Evolutionary conservation across 2,329 filamentous ascomycete genomes (phyloP), one percentile per base, ranked within the genome.

Genomic region (Colletotrichum sp.): DNA sequence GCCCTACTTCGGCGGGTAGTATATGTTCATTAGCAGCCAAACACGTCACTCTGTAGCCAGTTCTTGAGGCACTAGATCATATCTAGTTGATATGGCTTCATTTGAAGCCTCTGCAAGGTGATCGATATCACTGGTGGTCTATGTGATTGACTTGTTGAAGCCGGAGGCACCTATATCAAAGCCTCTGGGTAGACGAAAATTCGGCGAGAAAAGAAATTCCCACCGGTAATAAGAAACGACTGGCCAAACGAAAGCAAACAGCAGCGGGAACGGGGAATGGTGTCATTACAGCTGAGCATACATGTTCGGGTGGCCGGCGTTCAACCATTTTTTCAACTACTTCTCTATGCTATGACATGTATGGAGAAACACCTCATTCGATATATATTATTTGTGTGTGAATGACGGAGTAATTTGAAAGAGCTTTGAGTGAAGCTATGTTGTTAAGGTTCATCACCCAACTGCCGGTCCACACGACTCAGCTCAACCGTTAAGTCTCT

Each of bases 321-420:
- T 12, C 5, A 43, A 43, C 18, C 16, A 18, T 6, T 2, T 10
- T n/a, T n/a, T 6, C 38, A 43, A 0, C 38, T 12, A 43, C 38
- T 43, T n/a, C 38, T n/a, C 5, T 12, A 43, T 12, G 38, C 38
- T 43, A 43, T 43, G 38, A 6, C 5, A 43, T 5, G 18, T 8
- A 21, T 21, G 43, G 18, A 21, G 10, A 48, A 48, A 48, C n/a
- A n/a, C 10, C 43, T 48, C 43, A 13, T 48, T 21, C 18, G 8
- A 43, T 3, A 4, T n/a, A n/a, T n/a, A 2, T 8, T 13, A n/a
- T 8, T 13, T 21, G n/a, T 21, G 6, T 3, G 3, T 13, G 2
- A 13, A 48, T 21, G 10, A 48, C 43, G 10, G 6, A 21, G 10
- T 21, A 0, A 13, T 48, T 48, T 21, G n/a, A 21, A 21, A 13